Percentiles rank a stretch among this genome's conserved stretches.
phyloP scores from a whole-genome alignment of 106 monocot genomes.

The Dendrobium catenatum region DNA sequence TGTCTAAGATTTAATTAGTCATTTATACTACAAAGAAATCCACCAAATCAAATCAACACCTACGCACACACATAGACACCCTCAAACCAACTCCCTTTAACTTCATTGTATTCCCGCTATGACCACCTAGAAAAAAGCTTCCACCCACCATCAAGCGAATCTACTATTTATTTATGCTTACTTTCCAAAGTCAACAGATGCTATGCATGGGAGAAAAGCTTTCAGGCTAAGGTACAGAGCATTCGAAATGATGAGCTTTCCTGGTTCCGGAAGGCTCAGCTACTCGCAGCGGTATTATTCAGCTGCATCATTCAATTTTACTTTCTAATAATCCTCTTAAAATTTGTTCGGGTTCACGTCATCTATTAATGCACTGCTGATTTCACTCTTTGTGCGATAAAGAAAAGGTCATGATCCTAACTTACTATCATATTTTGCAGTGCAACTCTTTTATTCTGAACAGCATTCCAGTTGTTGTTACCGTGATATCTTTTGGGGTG shows the following conservation, averaged over 20 bases:
- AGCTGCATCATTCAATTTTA: background rate
- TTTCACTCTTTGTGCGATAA: background rate
- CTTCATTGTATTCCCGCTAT: background rate
- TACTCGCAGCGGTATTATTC: slow-evolving; percentile 62
- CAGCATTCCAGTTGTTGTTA: slow-evolving; percentile 86
- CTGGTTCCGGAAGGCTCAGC: slow-evolving; percentile 83
- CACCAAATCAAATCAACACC: background rate
- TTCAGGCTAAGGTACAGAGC: slow-evolving; percentile 82
- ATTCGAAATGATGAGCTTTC: slow-evolving; percentile 93
- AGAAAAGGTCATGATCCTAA: background rate
- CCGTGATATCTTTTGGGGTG: slow-evolving; percentile 86
- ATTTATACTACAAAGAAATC: background rate
- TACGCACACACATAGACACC: background rate
- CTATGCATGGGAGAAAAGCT: slow-evolving; percentile 98
- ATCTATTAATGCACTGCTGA: background rate
- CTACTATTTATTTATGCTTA: background rate
- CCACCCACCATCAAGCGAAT: background rate
- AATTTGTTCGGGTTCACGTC: background rate
- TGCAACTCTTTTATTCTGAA: slow-evolving; percentile 82
- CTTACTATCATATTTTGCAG: slow-evolving; percentile 41
- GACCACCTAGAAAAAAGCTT: background rate
- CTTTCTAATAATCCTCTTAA: background rate
- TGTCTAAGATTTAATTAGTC: slow-evolving; percentile 17
- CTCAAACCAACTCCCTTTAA: background rate
- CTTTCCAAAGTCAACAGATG: slow-evolving; percentile 36